Base-by-base conservation (phyloP, 2,329 filamentous ascomycete species). In the Biscogniauxia mediterranea region DNA sequence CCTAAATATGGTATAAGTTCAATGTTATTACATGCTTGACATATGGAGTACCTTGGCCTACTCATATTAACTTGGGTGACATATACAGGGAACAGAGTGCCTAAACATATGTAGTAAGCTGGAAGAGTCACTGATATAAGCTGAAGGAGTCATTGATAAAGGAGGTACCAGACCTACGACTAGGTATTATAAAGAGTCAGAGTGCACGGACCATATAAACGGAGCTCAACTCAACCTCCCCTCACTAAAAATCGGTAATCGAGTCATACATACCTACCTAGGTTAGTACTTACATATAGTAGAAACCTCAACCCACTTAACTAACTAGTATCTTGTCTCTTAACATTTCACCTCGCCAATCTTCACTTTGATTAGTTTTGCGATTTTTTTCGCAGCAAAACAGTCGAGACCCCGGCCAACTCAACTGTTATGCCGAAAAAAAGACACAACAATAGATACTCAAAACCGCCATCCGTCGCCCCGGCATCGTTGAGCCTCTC, bases 341-440 rank as follows among this genome's bases (percentile, higher is more conserved):
- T 32, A 32, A 32, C 2, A 32, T 32, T 23, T 5, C 28, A 32
- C 28, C 28, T 4, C 11, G 11, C 28, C 28, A 4, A 32, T 4
- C 28, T 32, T 32, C 3, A 13, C 11, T 32, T 32, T 32, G 28
- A 32, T 4, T 32, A 32, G 28, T 19, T 64, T 50, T 66, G 60
- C 57, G 58, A 62, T 55, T 60, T 65, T 54, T 64, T 66, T 66
- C 63, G 64, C 67, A 65, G 64, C 67, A 65, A 62, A 26, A 58
- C 60, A 65, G 61, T 60, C 52, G 58, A 65, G 63, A 58, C 55
- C 54, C 55, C 59, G 63, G 51, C 56, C 57, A 38, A 54, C 56
- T 65, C 62, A 56, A 66, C 63, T 71, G 71, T 69, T 69, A 89
- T 89, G 86, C 84, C 86, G 75, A 88, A 87, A 79, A 88, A 87